A percentile compares a stretch with the other conserved stretches of the same genome.
Conservation (phyloP, 306 rosid genomes). For the Ziziphus jujuba region DNA sequence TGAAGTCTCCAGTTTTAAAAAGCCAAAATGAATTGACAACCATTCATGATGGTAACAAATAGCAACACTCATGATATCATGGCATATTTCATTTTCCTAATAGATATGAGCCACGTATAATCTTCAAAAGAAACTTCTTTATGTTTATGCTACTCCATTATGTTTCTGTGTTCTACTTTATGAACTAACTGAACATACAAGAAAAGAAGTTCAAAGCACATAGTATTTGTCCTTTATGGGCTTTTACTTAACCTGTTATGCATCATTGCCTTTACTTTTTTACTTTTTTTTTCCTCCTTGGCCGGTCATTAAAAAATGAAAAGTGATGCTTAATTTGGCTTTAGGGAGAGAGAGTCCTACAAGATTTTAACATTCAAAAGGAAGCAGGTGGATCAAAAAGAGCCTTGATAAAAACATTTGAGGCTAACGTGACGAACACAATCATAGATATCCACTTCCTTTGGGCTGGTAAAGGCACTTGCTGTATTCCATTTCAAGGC, state of each 20-base stretch:
- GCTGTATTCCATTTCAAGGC: slow-evolving; percentile 43
- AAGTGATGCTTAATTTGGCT: not conserved
- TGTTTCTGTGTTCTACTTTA: too few relatives aligned
- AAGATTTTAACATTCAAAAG: slow-evolving; percentile 37
- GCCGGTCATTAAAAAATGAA: not conserved
- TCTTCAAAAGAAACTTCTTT: too few relatives aligned
- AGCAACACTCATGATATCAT: too few relatives aligned
- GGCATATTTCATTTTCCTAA: too few relatives aligned
- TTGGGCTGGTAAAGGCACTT: slow-evolving; percentile 44
- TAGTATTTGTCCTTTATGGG: too few relatives aligned
- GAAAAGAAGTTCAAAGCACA: too few relatives aligned
- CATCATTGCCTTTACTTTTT: not conserved
- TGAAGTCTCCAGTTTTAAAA: too few relatives aligned
- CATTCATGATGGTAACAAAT: too few relatives aligned
- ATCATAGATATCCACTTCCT: slow-evolving; percentile 35
- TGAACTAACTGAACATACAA: too few relatives aligned
- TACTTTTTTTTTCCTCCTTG: not conserved
- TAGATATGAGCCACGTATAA: too few relatives aligned
- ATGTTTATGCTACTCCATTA: too few relatives aligned
- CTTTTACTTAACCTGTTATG: not conserved
- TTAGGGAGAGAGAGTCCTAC: slow-evolving; percentile 33
- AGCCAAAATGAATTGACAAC: too few relatives aligned
- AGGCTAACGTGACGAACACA: slow-evolving; percentile 30
- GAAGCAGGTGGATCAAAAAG: slow-evolving; percentile 36
- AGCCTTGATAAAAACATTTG: slow-evolving; percentile 25